A percentile compares a stretch with the other conserved stretches of the same genome.
These are phyloP conservation scores for Penicillium hesseltinei DNA, from an alignment of 2,329 filamentous ascomycete genomes.

Conservation along the genomic window DNA sequence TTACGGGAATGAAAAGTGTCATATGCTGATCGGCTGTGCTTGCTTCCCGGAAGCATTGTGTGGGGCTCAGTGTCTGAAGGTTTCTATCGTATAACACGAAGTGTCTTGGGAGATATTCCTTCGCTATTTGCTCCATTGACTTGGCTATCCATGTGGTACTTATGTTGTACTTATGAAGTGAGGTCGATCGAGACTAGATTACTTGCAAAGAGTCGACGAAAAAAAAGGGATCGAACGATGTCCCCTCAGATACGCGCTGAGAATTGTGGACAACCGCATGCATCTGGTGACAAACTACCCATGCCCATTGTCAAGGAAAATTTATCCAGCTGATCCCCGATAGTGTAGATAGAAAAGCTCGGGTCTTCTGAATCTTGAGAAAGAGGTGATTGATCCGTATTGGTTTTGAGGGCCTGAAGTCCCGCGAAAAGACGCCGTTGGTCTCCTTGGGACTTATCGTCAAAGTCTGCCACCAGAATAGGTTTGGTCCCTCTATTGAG, in stretches of 20 bases:
- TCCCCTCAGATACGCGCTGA: neutral
- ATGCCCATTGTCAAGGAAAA: neutral
- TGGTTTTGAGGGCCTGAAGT: neutral
- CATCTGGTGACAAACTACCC: neutral
- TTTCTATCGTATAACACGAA: neutral
- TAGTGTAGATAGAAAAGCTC: neutral
- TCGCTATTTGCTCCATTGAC: neutral
- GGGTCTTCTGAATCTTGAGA: neutral
- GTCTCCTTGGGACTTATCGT: neutral
- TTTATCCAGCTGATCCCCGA: neutral
- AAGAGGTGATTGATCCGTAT: neutral
- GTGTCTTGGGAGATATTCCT: neutral
- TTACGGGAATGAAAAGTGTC: no score
- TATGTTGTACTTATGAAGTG: neutral
- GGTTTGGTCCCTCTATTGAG: neutral
- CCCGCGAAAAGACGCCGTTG: neutral
- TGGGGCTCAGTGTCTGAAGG: neutral
- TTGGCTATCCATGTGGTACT: neutral
- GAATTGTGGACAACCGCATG: neutral
- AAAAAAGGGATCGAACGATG: neutral
- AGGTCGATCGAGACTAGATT: neutral
- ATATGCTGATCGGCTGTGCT: no score
- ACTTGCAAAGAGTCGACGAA: neutral
- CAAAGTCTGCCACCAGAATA: neutral
- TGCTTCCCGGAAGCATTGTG: neutral